Evolutionary conservation across 2,329 filamentous ascomycete genomes (phyloP).

Genomic region (Lachnellula suecica): DNA sequence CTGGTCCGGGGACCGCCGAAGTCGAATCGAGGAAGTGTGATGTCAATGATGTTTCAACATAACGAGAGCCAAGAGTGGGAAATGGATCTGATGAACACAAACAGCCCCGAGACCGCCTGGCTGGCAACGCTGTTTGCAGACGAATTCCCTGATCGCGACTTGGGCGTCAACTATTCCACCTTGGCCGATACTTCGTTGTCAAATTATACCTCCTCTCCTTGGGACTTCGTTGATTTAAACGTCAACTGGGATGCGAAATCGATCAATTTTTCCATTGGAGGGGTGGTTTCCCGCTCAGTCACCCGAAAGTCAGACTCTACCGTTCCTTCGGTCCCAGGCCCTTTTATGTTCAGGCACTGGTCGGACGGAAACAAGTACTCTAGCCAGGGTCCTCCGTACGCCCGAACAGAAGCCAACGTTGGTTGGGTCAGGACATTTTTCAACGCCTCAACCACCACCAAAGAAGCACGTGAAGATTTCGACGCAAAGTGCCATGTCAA

Average conservation of each 20-base stretch:
- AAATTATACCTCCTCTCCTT: too few species aligned
- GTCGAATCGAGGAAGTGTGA: constrained; percentile 39
- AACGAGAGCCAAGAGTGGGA: constrained; percentile 43
- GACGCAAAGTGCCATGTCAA: constrained; percentile 29
- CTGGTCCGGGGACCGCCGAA: constrained; percentile 40
- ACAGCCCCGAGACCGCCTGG: constrained; percentile 37
- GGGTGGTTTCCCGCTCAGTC: constrained; percentile 34
- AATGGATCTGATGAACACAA: constrained; percentile 45
- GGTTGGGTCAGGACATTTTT: constrained; percentile 48
- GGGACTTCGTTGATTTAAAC: constrained; percentile 44
- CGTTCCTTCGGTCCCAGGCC: constrained; percentile 41
- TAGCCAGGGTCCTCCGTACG: constrained; percentile 43
- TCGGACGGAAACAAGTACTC: constrained; percentile 43
- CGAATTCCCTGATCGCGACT: constrained; percentile 36
- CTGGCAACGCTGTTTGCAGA: constrained; percentile 38
- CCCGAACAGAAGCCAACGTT: constrained; percentile 40
- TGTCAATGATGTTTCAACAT: constrained; percentile 45
- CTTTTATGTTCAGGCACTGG: constrained; percentile 47
- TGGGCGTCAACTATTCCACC: constrained; percentile 26
- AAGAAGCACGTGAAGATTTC: constrained; percentile 27
- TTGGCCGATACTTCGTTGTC: constrained; percentile 3
- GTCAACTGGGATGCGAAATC: constrained; percentile 46
- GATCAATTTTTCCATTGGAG: constrained; percentile 43
- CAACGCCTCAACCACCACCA: constrained; percentile 43
- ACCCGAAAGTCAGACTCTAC: constrained; percentile 29